Conservation (phyloP, 2,329 filamentous ascomycete genomes). For the Alternaria incomplexa region DNA sequence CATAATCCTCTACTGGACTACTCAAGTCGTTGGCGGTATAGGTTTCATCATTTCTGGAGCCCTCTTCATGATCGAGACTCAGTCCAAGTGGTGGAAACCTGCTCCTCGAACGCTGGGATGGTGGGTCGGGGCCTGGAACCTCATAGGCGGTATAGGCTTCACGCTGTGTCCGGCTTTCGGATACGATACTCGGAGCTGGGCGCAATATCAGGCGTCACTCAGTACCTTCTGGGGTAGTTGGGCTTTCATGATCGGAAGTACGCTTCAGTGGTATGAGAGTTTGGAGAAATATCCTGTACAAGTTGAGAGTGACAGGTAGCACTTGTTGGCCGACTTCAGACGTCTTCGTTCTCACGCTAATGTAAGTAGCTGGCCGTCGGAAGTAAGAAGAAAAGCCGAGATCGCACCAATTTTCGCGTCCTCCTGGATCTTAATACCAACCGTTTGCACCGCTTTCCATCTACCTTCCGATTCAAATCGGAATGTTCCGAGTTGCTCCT, state of each 20-base stretch:
- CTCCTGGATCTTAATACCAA: background rate
- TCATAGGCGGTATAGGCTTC: slow-evolving; percentile 68
- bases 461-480: background rate
- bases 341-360: no score
- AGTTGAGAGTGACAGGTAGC: background rate
- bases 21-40: slow-evolving; percentile 66
- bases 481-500: background rate
- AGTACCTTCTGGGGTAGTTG: slow-evolving; percentile 46
- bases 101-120: slow-evolving; percentile 65
- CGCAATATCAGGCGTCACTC: slow-evolving; percentile 40
- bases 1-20: slow-evolving; percentile 67
- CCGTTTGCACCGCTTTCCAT: background rate
- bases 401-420: background rate
- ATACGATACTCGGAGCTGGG: slow-evolving; percentile 38
- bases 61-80: slow-evolving; percentile 72
- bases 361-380: background rate
- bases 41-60: slow-evolving; percentile 66
- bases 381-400: background rate
- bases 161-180: slow-evolving; percentile 53
- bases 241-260: slow-evolving; percentile 44
- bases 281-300: slow-evolving; percentile 43
- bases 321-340: no score
- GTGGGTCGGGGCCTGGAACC: slow-evolving; percentile 72
- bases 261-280: slow-evolving; percentile 45
- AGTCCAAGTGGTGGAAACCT: slow-evolving; percentile 67